These are phyloP conservation scores for Hemisphaericaspora xylanilytica DNA, from an alignment of 1,139 yeast species.

Conservation along the genomic window DNA sequence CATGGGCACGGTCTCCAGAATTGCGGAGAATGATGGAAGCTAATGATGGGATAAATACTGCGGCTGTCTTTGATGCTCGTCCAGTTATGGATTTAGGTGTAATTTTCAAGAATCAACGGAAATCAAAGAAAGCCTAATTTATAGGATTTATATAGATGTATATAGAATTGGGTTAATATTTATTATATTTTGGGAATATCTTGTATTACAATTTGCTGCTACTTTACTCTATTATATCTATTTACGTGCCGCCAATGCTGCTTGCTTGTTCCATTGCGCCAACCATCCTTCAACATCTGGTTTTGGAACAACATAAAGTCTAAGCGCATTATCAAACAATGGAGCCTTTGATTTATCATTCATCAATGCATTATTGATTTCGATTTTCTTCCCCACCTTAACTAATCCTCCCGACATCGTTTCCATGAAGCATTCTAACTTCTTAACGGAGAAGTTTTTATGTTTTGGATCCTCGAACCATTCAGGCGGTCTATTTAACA, in stretches of 20 bases:
- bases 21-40: constrained; percentile 49
- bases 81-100: constrained; percentile 67
- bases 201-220: background rate
- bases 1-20: constrained; percentile 75
- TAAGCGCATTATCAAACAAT: constrained; percentile 69
- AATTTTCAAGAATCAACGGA: background rate
- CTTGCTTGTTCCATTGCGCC: constrained; percentile 61
- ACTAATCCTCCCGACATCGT: constrained; percentile 81
- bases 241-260: constrained; percentile 53
- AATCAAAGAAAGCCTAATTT: background rate
- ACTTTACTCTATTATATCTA: constrained; percentile 2
- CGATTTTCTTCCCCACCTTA: constrained; percentile 76
- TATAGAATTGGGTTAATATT: constrained; percentile 3
- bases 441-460: constrained; percentile 54
- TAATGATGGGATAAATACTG: constrained; percentile 69
- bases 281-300: constrained; percentile 65
- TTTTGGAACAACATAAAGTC: constrained; percentile 81
- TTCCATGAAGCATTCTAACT: constrained; percentile 75
- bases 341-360: constrained; percentile 68
- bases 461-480: constrained; percentile 72
- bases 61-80: constrained; percentile 72
- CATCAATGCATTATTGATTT: constrained; percentile 63
- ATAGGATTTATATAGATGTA: background rate
- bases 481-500: constrained; percentile 61
- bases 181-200: constrained; percentile 2